Conservation (phyloP, 2,329 filamentous ascomycete species). For the Lachnellula occidentalis region DNA sequence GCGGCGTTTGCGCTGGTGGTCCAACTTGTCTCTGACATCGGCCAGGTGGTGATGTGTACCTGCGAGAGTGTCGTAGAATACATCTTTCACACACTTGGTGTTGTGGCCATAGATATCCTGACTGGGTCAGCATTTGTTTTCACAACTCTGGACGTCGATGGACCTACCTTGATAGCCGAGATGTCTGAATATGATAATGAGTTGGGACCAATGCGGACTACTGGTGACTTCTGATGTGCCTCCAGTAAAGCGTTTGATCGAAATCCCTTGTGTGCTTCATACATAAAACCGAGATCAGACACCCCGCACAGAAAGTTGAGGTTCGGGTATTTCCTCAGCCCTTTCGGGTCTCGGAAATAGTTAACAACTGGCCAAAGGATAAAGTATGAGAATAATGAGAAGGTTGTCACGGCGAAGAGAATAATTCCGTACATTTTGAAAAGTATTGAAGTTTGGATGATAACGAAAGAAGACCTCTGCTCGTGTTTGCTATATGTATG, state of each 20-base stretch:
- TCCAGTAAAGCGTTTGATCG: conserved; percentile 39
- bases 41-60: conserved; percentile 47
- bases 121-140: neutral
- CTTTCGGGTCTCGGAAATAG: conserved; percentile 43
- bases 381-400: conserved; percentile 31
- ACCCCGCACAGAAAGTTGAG: conserved; percentile 40
- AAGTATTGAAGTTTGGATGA: no score
- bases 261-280: conserved; percentile 38
- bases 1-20: conserved; percentile 47
- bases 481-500: no score
- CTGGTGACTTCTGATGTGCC: conserved; percentile 41
- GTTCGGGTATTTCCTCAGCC: conserved; percentile 43
- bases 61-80: conserved; percentile 39
- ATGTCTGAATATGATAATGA: conserved; percentile 37
- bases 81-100: conserved; percentile 45
- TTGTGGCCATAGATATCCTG: conserved; percentile 48
- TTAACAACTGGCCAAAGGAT: conserved; percentile 36
- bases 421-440: no score
- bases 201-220: conserved; percentile 43
- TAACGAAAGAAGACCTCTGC: no score
- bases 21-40: conserved; percentile 46
- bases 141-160: neutral
- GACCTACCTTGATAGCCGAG: conserved; percentile 35
- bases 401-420: no score
- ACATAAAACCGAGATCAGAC: conserved; percentile 42